A percentile compares a stretch with the other conserved stretches of the same genome.
phyloP scores from a whole-genome alignment of 75 land plant genomes.

The Larix kaempferi region DNA sequence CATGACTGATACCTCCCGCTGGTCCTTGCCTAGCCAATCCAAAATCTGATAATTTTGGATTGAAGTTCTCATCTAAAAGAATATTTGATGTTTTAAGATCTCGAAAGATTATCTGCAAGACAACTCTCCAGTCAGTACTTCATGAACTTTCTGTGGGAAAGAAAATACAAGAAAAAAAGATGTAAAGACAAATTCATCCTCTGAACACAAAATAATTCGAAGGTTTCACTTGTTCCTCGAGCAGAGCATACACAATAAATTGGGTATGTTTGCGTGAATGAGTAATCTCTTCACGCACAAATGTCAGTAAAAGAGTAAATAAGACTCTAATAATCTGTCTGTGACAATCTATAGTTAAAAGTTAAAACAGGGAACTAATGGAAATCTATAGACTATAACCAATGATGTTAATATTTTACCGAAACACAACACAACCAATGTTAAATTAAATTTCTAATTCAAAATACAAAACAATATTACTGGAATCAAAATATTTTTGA shows the following conservation, averaged over 20 bases:
- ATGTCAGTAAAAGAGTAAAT: neutral
- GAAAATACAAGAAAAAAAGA: neutral
- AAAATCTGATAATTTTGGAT: conserved; percentile 88
- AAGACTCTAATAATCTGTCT: neutral
- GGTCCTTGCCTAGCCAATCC: conserved; percentile 91
- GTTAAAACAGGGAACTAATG: neutral
- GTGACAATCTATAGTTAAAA: neutral
- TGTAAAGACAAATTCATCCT: neutral
- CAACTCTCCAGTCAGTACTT: neutral
- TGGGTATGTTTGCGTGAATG: neutral
- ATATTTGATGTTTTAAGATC: conserved; percentile 89
- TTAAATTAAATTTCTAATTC: neutral
- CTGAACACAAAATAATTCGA: neutral
- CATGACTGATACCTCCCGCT: conserved; percentile 65
- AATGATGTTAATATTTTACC: neutral
- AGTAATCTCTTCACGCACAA: neutral
- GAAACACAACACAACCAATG: no score
- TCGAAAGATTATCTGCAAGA: conserved; percentile 72
- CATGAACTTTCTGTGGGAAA: neutral
- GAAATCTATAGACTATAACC: neutral
- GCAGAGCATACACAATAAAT: neutral
- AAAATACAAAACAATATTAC: neutral
- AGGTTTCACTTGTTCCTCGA: neutral
- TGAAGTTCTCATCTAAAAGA: conserved; percentile 81
- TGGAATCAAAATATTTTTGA: no score